Conservation (phyloP, 2,329 filamentous ascomycete genomes). For the Monosporascus sp. region DNA sequence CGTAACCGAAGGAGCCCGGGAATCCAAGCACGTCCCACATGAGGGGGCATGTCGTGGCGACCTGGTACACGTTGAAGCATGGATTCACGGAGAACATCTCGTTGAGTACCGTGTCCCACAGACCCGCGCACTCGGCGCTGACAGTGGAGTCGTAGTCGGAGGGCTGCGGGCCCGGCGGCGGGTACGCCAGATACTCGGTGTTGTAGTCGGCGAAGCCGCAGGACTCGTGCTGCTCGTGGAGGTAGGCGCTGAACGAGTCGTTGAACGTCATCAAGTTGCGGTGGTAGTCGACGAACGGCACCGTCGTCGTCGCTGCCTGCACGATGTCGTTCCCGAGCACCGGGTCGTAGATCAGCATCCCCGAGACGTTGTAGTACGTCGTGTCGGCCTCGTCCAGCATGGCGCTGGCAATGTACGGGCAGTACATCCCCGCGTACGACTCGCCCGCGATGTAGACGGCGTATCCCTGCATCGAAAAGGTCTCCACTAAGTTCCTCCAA, state of each 20-base stretch:
- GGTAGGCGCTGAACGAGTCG: constrained; percentile 48
- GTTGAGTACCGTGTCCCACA: constrained; percentile 47
- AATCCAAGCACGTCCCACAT: constrained; percentile 55
- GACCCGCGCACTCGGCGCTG: constrained; percentile 43
- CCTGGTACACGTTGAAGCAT: constrained; percentile 66
- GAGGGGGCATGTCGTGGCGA: constrained; percentile 62
- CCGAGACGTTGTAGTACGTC: constrained; percentile 47
- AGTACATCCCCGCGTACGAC: constrained; percentile 48
- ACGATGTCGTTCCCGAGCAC: constrained; percentile 47
- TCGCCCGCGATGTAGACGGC: constrained; percentile 53
- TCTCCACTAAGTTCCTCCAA: constrained; percentile 55
- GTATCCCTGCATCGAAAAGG: constrained; percentile 47
- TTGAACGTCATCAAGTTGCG: constrained; percentile 51
- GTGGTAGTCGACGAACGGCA: constrained; percentile 54
- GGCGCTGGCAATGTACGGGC: constrained; percentile 52
- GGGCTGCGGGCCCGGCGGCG: constrained; percentile 54
- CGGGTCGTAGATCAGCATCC: constrained; percentile 62
- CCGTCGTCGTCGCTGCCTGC: constrained; percentile 38
- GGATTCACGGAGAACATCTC: constrained; percentile 54
- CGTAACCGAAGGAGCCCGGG: constrained; percentile 60
- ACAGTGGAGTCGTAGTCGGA: constrained; percentile 36
- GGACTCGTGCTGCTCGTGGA: constrained; percentile 43
- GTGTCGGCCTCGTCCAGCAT: constrained; percentile 44
- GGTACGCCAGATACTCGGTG: constrained; percentile 54
- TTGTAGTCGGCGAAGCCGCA: constrained; percentile 57